phyloP scores from a whole-genome alignment of 2,329 filamentous ascomycete species.

The Fusarium ambrosium region DNA sequence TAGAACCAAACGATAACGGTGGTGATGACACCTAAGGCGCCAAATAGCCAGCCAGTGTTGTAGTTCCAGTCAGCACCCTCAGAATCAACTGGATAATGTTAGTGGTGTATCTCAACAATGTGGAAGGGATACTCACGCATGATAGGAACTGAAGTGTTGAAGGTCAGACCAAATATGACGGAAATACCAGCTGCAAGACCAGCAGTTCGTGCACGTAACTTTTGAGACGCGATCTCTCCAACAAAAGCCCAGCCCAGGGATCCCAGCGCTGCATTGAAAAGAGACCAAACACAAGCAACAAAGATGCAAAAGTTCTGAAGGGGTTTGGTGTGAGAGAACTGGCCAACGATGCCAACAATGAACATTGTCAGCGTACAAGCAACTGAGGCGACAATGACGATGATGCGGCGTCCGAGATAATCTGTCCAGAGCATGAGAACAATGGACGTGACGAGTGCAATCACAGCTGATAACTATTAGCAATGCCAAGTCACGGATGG shows the following conservation, averaged over 20 bases:
- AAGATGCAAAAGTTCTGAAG: slow-evolving; percentile 27
- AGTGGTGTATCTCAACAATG: background rate
- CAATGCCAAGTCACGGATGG: background rate
- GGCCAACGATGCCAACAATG: slow-evolving; percentile 18
- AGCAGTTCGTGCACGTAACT: slow-evolving; percentile 23
- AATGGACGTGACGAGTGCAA: slow-evolving; percentile 15
- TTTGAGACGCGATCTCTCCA: slow-evolving; percentile 24
- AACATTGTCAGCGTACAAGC: slow-evolving; percentile 17
- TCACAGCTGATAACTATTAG: slow-evolving; percentile 5
- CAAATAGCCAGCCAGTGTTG: slow-evolving; percentile 28
- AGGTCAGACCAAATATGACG: slow-evolving; percentile 25
- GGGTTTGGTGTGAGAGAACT: slow-evolving; percentile 5
- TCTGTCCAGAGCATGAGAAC: slow-evolving; percentile 23
- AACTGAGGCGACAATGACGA: slow-evolving; percentile 17
- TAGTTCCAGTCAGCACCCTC: slow-evolving; percentile 28
- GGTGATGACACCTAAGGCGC: slow-evolving; percentile 15
- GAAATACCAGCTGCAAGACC: slow-evolving; percentile 20
- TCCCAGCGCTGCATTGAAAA: slow-evolving; percentile 13
- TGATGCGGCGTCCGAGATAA: slow-evolving; percentile 17
- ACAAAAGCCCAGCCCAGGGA: slow-evolving; percentile 24
- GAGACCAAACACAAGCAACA: slow-evolving; percentile 24
- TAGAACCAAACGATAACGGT: slow-evolving; percentile 24
- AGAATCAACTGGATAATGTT: slow-evolving; percentile 15
- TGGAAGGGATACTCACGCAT: slow-evolving; percentile 15
- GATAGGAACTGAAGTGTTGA: slow-evolving; percentile 27